Base-by-base conservation (phyloP, 371 early-diverging fungal species). In the Apophysomyces ossiformis region DNA sequence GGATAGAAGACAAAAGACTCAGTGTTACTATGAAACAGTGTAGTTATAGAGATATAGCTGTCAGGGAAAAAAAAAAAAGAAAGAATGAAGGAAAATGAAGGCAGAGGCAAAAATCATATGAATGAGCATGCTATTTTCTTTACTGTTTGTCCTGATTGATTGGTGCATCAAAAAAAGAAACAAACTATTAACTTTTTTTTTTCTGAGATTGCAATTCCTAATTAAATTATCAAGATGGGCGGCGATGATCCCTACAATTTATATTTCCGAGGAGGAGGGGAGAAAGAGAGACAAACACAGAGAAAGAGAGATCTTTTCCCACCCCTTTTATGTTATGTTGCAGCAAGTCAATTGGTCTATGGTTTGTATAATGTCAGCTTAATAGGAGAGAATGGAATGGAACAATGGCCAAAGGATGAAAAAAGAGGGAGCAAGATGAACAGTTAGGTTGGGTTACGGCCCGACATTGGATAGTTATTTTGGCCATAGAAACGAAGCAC, bases 401-500 rank as follows among this genome's bases (percentile, higher is more conserved):
- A 45, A 45, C 46, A 45, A 45, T 45, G 2, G 46, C 13, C n/a
- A 45, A n/a, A 13, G 7, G 16, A 45, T 45, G 7, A 45, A 50
- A 47, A 47, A 50, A 21, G 54, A 26, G 54, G 21, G 54, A 50
- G n/a, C n/a, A 50, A 50, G 16, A 18, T 45, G 46, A n/a, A 13
- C 16, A 45, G 13, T 43, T 26, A 26, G 11, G 41, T 15, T 47
- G 47, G 18, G n/a, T n/a, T 50, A 21, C 16, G 54, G n/a, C n/a
- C 8, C 13, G 18, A 47, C 47, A 26, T 16, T 11, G 18, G 11
- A 15, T 13, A 16, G 47, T 47, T 50, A 50, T 50, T 50, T 50
- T 50, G 54, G 54, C 54, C 54, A 50, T 7, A 50, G 47, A 47
- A 47, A 47, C 47, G 47, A 26, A 47, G 54, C 21, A 50, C 54